These are phyloP conservation scores for Coniferiporia weirii DNA, from an alignment of 1,284 basidiomycete species.

Conservation along the genomic window DNA sequence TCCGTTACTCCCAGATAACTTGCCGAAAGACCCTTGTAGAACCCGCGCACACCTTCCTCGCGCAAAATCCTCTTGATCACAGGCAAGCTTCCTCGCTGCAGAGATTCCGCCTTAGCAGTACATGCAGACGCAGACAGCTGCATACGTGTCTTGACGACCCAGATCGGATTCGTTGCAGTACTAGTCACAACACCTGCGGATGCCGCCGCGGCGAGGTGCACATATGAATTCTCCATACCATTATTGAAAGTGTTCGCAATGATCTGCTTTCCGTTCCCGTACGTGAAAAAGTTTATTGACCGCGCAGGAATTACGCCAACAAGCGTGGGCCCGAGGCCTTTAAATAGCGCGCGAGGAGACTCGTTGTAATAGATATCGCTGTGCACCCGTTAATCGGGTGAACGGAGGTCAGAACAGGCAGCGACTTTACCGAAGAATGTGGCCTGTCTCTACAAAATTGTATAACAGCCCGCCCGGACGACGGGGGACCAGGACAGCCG, in stretches of 20 bases:
- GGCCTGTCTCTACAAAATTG: constrained; percentile 93
- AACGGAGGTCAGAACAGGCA: too few species aligned
- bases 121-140: constrained; percentile 53
- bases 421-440: constrained; percentile 72
- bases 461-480: constrained; percentile 61
- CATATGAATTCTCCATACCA: constrained; percentile 77
- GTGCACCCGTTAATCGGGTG: background rate
- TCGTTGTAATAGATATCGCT: constrained; percentile 91
- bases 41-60: constrained; percentile 81
- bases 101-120: constrained; percentile 19
- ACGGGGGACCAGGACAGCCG: constrained; percentile 39
- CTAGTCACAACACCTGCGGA: constrained; percentile 83
- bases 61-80: constrained; percentile 72
- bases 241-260: constrained; percentile 82
- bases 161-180: constrained; percentile 94
- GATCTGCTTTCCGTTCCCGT: constrained; percentile 93
- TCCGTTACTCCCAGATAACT: constrained; percentile 96
- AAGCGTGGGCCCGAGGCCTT: constrained; percentile 90
- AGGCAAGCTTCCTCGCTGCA: constrained; percentile 41
- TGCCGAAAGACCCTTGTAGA: constrained; percentile 94
- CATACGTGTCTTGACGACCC: constrained; percentile 96
- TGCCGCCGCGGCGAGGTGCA: constrained; percentile 86
- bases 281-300: constrained; percentile 97
- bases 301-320: constrained; percentile 94
- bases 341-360: constrained; percentile 87